A percentile compares a stretch with the other conserved stretches of the same genome.
Conservation (phyloP, 2,329 filamentous ascomycete genomes). For the Cyclaneusma minus region DNA sequence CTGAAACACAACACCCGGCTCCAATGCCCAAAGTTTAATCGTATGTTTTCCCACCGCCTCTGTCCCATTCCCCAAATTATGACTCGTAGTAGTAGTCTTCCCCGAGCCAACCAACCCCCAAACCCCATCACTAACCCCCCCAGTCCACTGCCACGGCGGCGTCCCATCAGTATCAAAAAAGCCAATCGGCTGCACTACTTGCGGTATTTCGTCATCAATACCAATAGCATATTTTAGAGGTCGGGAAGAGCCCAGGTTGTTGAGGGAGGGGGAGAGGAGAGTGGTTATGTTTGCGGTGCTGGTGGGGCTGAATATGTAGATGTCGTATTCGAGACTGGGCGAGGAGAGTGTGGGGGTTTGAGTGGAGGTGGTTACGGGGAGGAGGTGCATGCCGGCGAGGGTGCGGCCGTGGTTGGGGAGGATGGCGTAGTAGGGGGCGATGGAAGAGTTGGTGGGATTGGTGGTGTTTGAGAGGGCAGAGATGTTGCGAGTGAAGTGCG, state of each 20-base stretch:
- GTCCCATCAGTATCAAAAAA: conserved; percentile 11
- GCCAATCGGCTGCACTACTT: conserved; percentile 26
- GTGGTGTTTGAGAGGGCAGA: conserved; percentile 19
- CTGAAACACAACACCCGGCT: conserved; percentile 22
- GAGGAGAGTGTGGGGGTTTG: conserved; percentile 30
- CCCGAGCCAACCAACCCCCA: conserved; percentile 10
- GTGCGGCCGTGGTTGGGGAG: conserved; percentile 42
- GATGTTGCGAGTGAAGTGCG: conserved; percentile 29
- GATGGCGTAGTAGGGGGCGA: conserved; percentile 27
- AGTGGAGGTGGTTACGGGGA: conserved; percentile 33
- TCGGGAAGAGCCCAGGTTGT: conserved; percentile 32
- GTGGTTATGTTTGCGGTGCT: conserved; percentile 26
- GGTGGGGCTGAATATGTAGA: conserved; percentile 42
- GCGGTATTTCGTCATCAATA: conserved; percentile 22
- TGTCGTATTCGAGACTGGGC: conserved; percentile 41
- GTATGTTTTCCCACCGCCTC: conserved; percentile 13
- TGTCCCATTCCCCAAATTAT: too few species aligned
- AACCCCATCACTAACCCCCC: conserved; percentile 12
- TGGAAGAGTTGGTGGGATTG: conserved; percentile 11
- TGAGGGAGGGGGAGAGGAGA: conserved; percentile 35
- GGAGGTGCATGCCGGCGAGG: conserved; percentile 38
- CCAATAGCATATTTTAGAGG: conserved; percentile 35
- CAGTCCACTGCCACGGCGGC: conserved; percentile 9
- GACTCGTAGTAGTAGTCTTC: conserved; percentile 11
- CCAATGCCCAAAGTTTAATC: conserved; percentile 20